Base-by-base conservation (phyloP, 1,284 basidiomycete species). In the Porogramme epimiltina region DNA sequence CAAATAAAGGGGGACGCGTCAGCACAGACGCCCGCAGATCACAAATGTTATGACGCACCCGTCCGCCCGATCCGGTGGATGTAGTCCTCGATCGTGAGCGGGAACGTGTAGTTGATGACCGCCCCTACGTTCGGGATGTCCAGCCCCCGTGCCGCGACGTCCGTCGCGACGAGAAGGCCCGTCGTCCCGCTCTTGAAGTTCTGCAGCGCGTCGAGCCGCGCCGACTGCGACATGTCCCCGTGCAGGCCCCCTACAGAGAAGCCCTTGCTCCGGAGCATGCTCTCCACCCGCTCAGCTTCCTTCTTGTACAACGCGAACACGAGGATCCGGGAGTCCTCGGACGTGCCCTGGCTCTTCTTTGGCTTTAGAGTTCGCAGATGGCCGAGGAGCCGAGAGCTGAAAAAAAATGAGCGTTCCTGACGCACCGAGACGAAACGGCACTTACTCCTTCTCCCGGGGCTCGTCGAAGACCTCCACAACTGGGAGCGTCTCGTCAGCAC, bases 231-330 rank as follows among this genome's bases (percentile, higher is more conserved):
- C 81, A 98, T 81, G 70, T 99, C 95, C 2, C 96, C 96, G 67
- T 98, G 95, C 47, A 98, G 80, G 3, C 89, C 89, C 5, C 85
- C 88, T n/a, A 97, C 95, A 38, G 82, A 74, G 76, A 90, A 96
- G 3, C 94, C 93, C 34, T 87, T 84, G 39, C 86, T 77, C 47
- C 80, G 76, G 18, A 99, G 83, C 60, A 85, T 91, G 62, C 83
- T 77, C 68, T 95, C 93, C 3, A 99, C 86, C 16, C 97, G 83
- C 42, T 91, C 83, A 1, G 95, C 93, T 72, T 99, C 95, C 70
- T 95, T 96, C 75, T 99, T 99, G 80, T 99, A 99, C 42, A 99
- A 78, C 1, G 92, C 96, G 70, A 99, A 99, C 40, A 99, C 84
- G 40, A 99, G 84, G 53, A 95, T 85, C 49, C 93, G 91, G 11